Percentiles rank a stretch among this genome's conserved stretches.
Conservation (phyloP, 257 asterid species). For the Solanum medicagineum region DNA sequence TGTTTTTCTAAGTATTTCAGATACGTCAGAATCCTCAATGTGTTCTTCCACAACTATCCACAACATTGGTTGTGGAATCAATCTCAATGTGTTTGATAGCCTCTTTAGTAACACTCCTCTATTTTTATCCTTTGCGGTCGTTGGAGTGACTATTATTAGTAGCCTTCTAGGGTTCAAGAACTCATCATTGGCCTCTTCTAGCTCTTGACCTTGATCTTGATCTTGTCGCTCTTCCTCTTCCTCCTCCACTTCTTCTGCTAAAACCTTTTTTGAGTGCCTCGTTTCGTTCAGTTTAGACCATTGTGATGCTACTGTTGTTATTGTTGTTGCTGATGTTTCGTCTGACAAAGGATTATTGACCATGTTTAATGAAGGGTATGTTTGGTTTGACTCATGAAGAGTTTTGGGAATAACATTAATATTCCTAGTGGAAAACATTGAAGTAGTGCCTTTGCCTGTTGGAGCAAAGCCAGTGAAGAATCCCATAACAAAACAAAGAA, state of each 20-base stretch:
- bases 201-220: background rate
- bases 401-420: background rate
- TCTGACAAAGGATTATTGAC: conserved; percentile 17
- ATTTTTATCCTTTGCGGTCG: conserved; percentile 18
- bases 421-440: conserved; percentile 16
- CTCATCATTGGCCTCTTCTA: background rate
- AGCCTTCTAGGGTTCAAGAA: conserved; percentile 22
- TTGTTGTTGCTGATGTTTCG: conserved; percentile 4
- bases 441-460: conserved; percentile 19
- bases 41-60: conserved; percentile 81
- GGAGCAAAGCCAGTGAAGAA: conserved; percentile 93
- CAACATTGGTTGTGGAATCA: conserved; percentile 62
- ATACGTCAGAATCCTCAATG: conserved; percentile 30
- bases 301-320: background rate
- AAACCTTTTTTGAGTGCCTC: background rate
- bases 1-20: conserved; percentile 54
- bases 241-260: background rate
- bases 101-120: conserved; percentile 31
- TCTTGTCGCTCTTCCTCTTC: background rate
- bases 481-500: conserved; percentile 73
- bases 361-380: conserved; percentile 17
- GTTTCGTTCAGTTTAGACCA: background rate
- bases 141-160: conserved; percentile 67
- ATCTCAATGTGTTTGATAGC: conserved; percentile 53
- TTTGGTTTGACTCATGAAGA: background rate